Base-by-base conservation (phyloP, 192 early-diverging fungal genomes). In the Chytriomyces confervae region DNA sequence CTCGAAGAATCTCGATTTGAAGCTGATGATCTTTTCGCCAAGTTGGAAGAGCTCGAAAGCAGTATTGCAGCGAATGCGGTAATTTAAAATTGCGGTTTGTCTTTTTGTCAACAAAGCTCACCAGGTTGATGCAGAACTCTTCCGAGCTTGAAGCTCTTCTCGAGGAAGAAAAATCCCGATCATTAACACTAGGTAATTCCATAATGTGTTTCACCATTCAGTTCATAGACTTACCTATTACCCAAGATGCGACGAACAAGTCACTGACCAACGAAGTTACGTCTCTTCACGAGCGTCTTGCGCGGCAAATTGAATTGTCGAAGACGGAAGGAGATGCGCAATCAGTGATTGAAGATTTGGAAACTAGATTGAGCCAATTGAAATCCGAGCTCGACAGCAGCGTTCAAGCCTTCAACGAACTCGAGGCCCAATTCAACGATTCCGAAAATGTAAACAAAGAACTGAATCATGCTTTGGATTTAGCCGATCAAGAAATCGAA, bases 401-500 rank as follows among this genome's bases (percentile, higher is more conserved):
- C 4, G 24, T 36, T 27, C 8, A 74, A 27, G 61, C 27, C 3
- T 48, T 9, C 45, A 46, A 36, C 16, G 24, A 61, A 11, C 27
- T 74, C 36, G 61, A 74, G 46, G 45, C 8, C 2, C 60, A 74
- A 27, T 74, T 63, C 10, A 46, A 61, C n/a, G 61, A 74, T 10
- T 74, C 72, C 18, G 72, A 74, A 46, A 63, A 74, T 10, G 72
- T 74, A 8, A 74, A 74, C 61, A 74, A 74, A 27, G 72, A 74
- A 27, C 45, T 74, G 27, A 74, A 74, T 45, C 20, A 61, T 9
- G n/a, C 72, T 0, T 45, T 68, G 24, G 77, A 78, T 49, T 13
- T 57, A 48, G 66, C 77, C 16, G 61, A 78, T 10, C 77, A 69
- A 47, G 68, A 78, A 36, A 78, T 78, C 47, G 77, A 78, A 61